These are phyloP conservation scores for Rhododendron williamsianum DNA, from an alignment of 148 eudicot species.

Conservation along the genomic window DNA sequence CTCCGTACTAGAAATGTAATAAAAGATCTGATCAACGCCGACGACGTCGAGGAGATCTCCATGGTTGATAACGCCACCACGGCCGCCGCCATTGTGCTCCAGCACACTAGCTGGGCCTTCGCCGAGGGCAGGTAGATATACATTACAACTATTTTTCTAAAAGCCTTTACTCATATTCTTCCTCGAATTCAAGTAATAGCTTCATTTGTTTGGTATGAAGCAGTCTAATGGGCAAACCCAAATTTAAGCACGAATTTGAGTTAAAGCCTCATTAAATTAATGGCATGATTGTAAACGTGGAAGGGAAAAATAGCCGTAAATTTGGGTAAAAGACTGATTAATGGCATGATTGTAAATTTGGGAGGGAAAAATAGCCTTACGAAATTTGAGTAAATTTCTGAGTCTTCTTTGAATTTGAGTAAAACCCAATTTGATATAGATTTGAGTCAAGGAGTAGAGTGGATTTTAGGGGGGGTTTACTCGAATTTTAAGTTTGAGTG, in stretches of 20 bases:
- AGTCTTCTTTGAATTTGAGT: neutral
- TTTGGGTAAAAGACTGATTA: neutral
- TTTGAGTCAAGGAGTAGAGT: neutral
- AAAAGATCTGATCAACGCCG: slow-evolving; percentile 65
- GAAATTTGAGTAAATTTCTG: neutral
- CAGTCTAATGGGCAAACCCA: neutral
- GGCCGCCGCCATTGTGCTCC: slow-evolving; percentile 83
- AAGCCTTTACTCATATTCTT: too few relatives aligned
- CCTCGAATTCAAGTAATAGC: neutral
- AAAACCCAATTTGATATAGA: neutral
- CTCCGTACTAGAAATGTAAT: slow-evolving; percentile 45
- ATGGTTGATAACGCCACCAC: slow-evolving; percentile 96
- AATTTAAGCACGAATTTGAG: neutral
- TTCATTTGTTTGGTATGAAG: neutral
- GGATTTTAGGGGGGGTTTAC: neutral
- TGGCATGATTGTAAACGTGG: neutral
- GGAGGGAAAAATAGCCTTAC: too few relatives aligned
- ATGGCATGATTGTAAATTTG: neutral
- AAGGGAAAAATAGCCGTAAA: too few relatives aligned
- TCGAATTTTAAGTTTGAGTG: neutral
- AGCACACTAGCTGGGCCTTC: slow-evolving; percentile 59
- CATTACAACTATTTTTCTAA: neutral
- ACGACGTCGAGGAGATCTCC: slow-evolving; percentile 57
- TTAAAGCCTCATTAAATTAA: neutral
- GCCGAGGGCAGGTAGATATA: slow-evolving; percentile 19